Evolutionary conservation across 1,284 basidiomycete genomes (phyloP).

Genomic region (Sporisorium graminicola): DNA sequence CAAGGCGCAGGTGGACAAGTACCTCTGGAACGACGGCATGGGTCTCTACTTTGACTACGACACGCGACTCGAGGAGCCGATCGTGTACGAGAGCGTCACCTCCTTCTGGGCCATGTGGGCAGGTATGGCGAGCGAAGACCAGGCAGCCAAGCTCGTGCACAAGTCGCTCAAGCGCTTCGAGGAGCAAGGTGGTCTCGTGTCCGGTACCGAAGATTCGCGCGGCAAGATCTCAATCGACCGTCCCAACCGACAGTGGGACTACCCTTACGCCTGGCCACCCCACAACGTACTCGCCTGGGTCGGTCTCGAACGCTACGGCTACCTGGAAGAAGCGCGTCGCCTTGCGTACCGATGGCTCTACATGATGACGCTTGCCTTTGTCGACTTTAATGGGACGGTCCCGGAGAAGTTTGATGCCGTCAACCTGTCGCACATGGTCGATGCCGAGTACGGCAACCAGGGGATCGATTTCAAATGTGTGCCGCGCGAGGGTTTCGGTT

Average conservation of each 20-base stretch:
- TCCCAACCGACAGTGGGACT: constrained; percentile 97
- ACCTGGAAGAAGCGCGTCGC: constrained; percentile 90
- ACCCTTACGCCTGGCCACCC: constrained; percentile 81
- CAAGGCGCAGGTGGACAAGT: constrained; percentile 84
- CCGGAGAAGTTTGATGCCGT: constrained; percentile 99
- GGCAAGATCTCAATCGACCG: constrained; percentile 94
- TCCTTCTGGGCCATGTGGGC: constrained; percentile 97
- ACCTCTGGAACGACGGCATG: constrained; percentile 96
- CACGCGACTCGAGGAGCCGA: constrained; percentile 88
- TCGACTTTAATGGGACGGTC: constrained; percentile 94
- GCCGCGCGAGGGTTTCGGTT: constrained; percentile 95
- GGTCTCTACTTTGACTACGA: constrained; percentile 97
- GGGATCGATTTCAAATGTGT: constrained; percentile 90
- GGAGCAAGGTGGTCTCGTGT: constrained; percentile 92
- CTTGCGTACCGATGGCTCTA: constrained; percentile 96
- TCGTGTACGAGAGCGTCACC: constrained; percentile 93
- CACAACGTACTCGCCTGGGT: constrained; percentile 85
- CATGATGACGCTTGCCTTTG: constrained; percentile 75
- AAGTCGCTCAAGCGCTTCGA: constrained; percentile 94
- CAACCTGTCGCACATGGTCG: constrained; percentile 91
- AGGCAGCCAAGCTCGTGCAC: constrained; percentile 90
- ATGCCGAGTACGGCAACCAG: constrained; percentile 98
- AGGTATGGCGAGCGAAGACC: constrained; percentile 92
- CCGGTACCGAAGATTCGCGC: constrained; percentile 95
- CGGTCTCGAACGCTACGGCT: constrained; percentile 94